Evolutionary conservation across 2,329 filamentous ascomycete genomes (phyloP).

Genomic region (Cadophora sp.): DNA sequence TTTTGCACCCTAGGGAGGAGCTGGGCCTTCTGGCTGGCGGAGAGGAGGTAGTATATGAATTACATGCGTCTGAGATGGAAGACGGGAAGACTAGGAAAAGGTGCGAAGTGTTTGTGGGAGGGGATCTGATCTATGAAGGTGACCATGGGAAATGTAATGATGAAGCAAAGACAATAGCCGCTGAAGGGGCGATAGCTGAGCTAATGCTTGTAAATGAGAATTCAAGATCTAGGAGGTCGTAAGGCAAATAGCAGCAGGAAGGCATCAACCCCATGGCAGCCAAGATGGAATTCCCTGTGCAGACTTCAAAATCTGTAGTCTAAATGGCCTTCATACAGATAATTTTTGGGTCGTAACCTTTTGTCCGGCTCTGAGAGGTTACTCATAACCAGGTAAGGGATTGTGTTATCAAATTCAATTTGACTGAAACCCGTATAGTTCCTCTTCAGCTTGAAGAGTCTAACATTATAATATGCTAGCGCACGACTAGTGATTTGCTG

Average conservation of each 20-base stretch:
- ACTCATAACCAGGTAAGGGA: slow-evolving; percentile 1
- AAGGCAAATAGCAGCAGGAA: slow-evolving; percentile 5
- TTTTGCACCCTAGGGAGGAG: slow-evolving; percentile 20
- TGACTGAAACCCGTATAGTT: not conserved
- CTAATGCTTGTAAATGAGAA: slow-evolving; percentile 11
- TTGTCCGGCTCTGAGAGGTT: not conserved
- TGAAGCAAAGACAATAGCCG: slow-evolving; percentile 19
- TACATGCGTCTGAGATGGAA: slow-evolving; percentile 1
- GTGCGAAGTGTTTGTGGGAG: slow-evolving; percentile 16
- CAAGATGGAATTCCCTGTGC: not conserved
- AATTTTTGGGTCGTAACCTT: not conserved
- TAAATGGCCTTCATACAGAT: not conserved
- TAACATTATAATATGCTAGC: not conserved
- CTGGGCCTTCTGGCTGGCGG: slow-evolving; percentile 13
- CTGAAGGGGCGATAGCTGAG: slow-evolving; percentile 13
- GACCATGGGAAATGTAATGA: slow-evolving; percentile 8
- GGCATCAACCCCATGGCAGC: not conserved
- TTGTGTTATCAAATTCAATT: too few relatives aligned
- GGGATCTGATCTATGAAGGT: slow-evolving; percentile 8
- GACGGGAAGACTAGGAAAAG: slow-evolving; percentile 3
- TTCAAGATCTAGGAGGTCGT: not conserved
- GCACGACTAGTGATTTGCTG: too few relatives aligned
- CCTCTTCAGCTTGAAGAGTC: not conserved
- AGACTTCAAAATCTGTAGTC: slow-evolving; percentile 5
- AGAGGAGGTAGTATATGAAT: slow-evolving; percentile 11